Evolutionary conservation across 192 early-diverging fungal genomes (phyloP).

Genomic region (Mortierella hygrophila): DNA sequence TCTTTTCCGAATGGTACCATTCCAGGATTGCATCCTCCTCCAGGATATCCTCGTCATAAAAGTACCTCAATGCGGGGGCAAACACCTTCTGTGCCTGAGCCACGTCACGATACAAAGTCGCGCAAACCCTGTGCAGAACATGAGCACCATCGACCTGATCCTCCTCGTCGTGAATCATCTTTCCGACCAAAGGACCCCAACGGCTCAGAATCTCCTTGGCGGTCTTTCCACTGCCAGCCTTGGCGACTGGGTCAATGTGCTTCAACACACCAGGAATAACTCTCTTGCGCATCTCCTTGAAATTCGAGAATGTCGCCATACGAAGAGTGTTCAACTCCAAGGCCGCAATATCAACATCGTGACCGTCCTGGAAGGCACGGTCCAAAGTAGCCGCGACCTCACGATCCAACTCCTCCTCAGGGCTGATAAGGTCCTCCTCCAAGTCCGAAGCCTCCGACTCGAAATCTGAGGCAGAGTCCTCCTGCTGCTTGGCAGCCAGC

Average conservation of each 20-base stretch:
- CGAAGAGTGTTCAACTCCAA: constrained; percentile 91
- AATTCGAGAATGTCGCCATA: constrained; percentile 87
- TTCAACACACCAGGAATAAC: constrained; percentile 80
- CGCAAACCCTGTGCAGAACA: constrained; percentile 57
- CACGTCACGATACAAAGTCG: not conserved
- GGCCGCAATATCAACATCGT: constrained; percentile 78
- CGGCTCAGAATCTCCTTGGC: constrained; percentile 61
- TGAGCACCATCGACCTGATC: constrained; percentile 83
- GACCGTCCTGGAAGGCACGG: constrained; percentile 83
- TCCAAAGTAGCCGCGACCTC: constrained; percentile 83
- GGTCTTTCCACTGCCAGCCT: constrained; percentile 25
- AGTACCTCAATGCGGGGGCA: constrained; percentile 66
- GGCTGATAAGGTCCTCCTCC: constrained; percentile 64
- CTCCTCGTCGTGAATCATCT: constrained; percentile 71
- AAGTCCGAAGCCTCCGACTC: constrained; percentile 62
- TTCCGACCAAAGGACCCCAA: constrained; percentile 80
- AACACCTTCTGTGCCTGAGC: constrained; percentile 64
- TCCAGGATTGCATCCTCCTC: constrained; percentile 84
- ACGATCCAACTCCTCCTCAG: constrained; percentile 76
- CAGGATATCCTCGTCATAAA: constrained; percentile 87
- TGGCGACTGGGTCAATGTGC: constrained; percentile 67
- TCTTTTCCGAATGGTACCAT: constrained; percentile 75
- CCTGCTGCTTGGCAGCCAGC: constrained; percentile 36
- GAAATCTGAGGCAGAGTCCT: constrained; percentile 60
- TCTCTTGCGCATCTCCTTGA: constrained; percentile 80